Base-by-base conservation (phyloP, 106 monocot genomes). In the Allium fistulosum region DNA sequence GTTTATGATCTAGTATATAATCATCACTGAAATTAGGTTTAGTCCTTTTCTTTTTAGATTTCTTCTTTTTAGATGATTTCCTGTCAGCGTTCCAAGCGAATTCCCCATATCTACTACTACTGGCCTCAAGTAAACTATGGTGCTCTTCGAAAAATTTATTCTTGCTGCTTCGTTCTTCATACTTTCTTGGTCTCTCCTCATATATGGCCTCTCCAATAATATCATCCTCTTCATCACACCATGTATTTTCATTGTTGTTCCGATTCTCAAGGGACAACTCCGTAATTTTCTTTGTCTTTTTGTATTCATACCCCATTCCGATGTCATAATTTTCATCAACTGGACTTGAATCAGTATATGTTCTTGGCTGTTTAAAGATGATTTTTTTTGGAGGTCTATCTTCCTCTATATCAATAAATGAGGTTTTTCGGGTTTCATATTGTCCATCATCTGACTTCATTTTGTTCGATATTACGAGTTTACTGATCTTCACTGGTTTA, bases 251-350 rank as follows among this genome's bases (percentile, higher is more conserved):
- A 26, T 73, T 69, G 55, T 62, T 67, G 47, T 50, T 67, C 53
- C 69, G 82, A 66, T 77, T 65, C 22, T 76, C 79, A 58, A 71
- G 73, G 16, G 89, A 74, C 57, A 99, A 55, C 26, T 99, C 97
- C 61, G 80, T 71, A 73, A 99, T 92, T 79, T 82, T 92, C 66
- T 85, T 97, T 28, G 68, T 86, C 75, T 92, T 92, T 71, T 80
- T 83, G 55, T 64, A 79, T 13, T 80, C 87, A 58, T 66, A 59
- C 70, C 74, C 85, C 51, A 65, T 62, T 28, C 83, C 83, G 74
- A 26, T 22, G 8, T 84, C 88, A 71, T 53, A 17, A 46, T 14
- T 26, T 9, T 63, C 72, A 65, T 55, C 59, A 1, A 46, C 46
- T 49, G 53, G 71, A 45, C 79, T 79, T 15, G 58, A 53, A 65